Conservation (phyloP, 768 basidiomycete species). For the Xerocomus brunneocitrinus region DNA sequence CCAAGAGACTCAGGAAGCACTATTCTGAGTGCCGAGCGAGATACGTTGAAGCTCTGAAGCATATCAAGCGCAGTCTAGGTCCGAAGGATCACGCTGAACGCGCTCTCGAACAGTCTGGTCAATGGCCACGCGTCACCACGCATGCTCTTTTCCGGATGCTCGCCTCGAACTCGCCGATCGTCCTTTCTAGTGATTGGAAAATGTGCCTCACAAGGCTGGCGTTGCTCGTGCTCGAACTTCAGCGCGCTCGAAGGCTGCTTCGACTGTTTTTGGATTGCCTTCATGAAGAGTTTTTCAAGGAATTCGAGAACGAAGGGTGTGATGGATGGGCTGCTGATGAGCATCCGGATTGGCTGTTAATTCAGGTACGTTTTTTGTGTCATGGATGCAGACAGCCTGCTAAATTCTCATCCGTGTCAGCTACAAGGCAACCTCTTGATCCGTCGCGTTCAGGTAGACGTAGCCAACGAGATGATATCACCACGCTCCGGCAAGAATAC, state of each 20-base stretch:
- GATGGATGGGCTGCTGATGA: conserved; percentile 13
- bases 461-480: conserved; percentile 32
- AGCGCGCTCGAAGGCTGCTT: conserved; percentile 34
- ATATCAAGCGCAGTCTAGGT: conserved; percentile 9
- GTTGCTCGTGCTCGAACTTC: conserved; percentile 26
- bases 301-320: conserved; percentile 16
- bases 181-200: conserved; percentile 25
- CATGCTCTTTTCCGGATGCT: conserved; percentile 28
- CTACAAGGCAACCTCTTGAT: conserved; percentile 25
- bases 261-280: conserved; percentile 8
- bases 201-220: conserved; percentile 26
- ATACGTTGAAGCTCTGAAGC: background rate
- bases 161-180: conserved; percentile 15
- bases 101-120: conserved; percentile 13
- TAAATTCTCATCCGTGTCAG: conserved; percentile 16
- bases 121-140: conserved; percentile 35
- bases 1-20: background rate
- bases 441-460: conserved; percentile 24
- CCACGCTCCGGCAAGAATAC: conserved; percentile 31
- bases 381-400: background rate
- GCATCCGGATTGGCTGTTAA: conserved; percentile 19
- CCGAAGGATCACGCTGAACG: conserved; percentile 9
- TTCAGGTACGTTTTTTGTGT: conserved; percentile 9
- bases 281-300: conserved; percentile 13
- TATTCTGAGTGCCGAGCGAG: background rate